These are phyloP conservation scores for Thielaviopsis musarum DNA, from an alignment of 2,329 filamentous ascomycete genomes.

Conservation along the genomic window DNA sequence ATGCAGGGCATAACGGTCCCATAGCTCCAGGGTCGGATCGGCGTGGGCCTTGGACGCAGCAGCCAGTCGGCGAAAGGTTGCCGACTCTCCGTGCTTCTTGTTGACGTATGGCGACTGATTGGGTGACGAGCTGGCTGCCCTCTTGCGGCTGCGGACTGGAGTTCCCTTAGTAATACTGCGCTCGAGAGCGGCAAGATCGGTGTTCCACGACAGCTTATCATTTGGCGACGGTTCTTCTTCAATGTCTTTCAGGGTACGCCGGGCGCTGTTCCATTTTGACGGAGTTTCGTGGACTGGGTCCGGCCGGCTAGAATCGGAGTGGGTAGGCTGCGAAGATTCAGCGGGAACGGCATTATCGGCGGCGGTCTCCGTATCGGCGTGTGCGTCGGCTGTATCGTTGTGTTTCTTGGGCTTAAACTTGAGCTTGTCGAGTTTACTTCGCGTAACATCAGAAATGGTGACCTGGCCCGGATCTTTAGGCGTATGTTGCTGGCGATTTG, in stretches of 20 bases:
- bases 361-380: conserved; percentile 10
- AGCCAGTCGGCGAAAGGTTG: conserved; percentile 10
- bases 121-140: conserved; percentile 59
- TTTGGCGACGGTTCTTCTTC: conserved; percentile 37
- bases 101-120: conserved; percentile 39
- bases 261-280: conserved; percentile 40
- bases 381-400: conserved; percentile 12
- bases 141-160: conserved; percentile 39
- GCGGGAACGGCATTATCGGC: conserved; percentile 11
- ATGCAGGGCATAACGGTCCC: conserved; percentile 53
- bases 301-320: conserved; percentile 12
- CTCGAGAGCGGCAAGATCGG: conserved; percentile 26
- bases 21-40: conserved; percentile 58
- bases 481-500: not conserved
- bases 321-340: conserved; percentile 8
- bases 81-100: conserved; percentile 7
- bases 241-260: conserved; percentile 25
- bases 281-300: conserved; percentile 31
- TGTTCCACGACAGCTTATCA: conserved; percentile 45
- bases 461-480: conserved; percentile 1
- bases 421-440: conserved; percentile 41
- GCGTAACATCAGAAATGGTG: conserved; percentile 39
- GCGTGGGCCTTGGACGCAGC: conserved; percentile 32
- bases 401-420: conserved; percentile 30
- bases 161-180: conserved; percentile 31